Percentiles rank a stretch among this genome's conserved stretches.
Conservation (phyloP, 208 protist genomes). For the Strigomonas culicis region DNA sequence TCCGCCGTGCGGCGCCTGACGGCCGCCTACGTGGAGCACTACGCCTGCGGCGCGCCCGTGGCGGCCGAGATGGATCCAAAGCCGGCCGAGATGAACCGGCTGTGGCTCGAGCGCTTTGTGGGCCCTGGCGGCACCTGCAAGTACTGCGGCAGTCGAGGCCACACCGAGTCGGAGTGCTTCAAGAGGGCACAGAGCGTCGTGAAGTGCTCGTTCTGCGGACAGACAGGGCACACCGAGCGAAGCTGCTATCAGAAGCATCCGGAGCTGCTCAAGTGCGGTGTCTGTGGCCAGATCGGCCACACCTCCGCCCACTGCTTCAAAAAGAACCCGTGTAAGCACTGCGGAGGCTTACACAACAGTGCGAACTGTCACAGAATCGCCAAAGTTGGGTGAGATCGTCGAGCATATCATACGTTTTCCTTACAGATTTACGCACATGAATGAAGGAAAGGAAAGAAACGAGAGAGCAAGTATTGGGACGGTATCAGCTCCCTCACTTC, state of each 20-base stretch:
- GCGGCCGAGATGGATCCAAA: slow-evolving; percentile 60
- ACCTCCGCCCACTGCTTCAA: slow-evolving; percentile 67
- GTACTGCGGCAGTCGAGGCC: slow-evolving; percentile 74
- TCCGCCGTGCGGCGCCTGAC: slow-evolving; percentile 25
- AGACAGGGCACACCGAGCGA: slow-evolving; percentile 63
- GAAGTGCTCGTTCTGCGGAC: slow-evolving; percentile 58
- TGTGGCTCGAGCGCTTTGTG: slow-evolving; percentile 75
- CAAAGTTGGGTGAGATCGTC: too few species aligned
- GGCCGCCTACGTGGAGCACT: slow-evolving; percentile 68
- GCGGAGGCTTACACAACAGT: slow-evolving; percentile 79
- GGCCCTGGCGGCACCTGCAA: slow-evolving; percentile 71
- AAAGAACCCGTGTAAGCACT: slow-evolving; percentile 84
- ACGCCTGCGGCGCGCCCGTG: slow-evolving; percentile 55
- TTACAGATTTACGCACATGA: too few species aligned
- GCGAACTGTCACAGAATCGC: slow-evolving; percentile 45
- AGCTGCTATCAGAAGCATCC: slow-evolving; percentile 81
- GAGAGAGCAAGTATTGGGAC: too few species aligned
- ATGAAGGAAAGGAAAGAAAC: too few species aligned
- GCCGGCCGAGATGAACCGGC: slow-evolving; percentile 65
- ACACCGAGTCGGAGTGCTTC: slow-evolving; percentile 87
- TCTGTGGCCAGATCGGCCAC: slow-evolving; percentile 84
- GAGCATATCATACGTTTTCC: neutral
- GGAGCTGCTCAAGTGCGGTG: slow-evolving; percentile 80
- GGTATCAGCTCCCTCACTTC: neutral
- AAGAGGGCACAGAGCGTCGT: slow-evolving; percentile 36